Evolutionary conservation across 352 stramenopile species (phyloP).

Genomic region (Globisporangium paroecandrum): DNA sequence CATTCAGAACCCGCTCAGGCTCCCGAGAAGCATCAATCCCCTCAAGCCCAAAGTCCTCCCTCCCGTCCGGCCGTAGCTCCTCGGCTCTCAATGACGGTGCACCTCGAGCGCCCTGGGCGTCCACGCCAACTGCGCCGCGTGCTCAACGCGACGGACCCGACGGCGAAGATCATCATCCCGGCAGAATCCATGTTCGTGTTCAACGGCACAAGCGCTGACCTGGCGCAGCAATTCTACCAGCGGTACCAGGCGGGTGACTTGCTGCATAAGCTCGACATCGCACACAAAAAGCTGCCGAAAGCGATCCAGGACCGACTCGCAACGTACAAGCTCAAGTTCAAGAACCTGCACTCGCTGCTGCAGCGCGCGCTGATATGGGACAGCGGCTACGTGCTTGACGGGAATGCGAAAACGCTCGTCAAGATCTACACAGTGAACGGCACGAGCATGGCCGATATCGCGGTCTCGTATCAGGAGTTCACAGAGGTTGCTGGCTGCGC

Average conservation of each 20-base stretch:
- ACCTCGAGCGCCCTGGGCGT: neutral
- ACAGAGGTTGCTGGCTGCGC: slow-evolving; percentile 15
- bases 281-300: slow-evolving; percentile 11
- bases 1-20: neutral
- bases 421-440: slow-evolving; percentile 25
- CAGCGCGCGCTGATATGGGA: slow-evolving; percentile 44
- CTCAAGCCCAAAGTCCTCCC: too few species aligned
- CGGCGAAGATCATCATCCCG: slow-evolving; percentile 15
- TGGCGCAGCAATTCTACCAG: slow-evolving; percentile 30
- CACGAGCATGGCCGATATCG: slow-evolving; percentile 31
- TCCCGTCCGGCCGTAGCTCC: neutral
- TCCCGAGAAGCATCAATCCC: neutral
- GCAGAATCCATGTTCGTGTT: slow-evolving; percentile 19
- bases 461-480: slow-evolving; percentile 21
- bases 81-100: neutral
- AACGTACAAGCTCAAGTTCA: slow-evolving; percentile 16
- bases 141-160: slow-evolving; percentile 17
- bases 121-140: slow-evolving; percentile 8
- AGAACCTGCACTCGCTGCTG: slow-evolving; percentile 25
- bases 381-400: slow-evolving; percentile 27
- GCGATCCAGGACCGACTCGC: slow-evolving; percentile 13
- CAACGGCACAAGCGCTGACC: slow-evolving; percentile 23
- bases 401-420: slow-evolving; percentile 11
- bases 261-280: slow-evolving; percentile 11
- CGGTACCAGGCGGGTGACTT: slow-evolving; percentile 17